Base-by-base conservation (phyloP, 1,284 basidiomycete genomes). In the Wallemia mellicola region DNA sequence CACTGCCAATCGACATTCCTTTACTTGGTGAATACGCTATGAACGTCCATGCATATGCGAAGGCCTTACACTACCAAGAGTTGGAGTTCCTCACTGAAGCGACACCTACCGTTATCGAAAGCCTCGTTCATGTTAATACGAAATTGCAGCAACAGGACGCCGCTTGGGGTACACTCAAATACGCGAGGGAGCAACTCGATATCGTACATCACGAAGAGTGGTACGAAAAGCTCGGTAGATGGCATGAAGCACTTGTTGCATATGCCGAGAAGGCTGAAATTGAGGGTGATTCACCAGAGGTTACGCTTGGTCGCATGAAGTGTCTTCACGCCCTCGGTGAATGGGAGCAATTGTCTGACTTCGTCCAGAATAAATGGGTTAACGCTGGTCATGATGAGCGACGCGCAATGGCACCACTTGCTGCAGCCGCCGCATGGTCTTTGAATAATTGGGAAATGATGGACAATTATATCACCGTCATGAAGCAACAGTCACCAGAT, bases 11-110 rank as follows among this genome's bases (percentile, higher is more conserved):
- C 64, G 88, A 95, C 65, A 83, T 92, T 63, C 80, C 86, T 59
- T 85, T 86, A 15, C 78, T 98, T 2, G 94, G 94, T 59, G 86
- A 92, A 68, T 88, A 92, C 67, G 86, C 94, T 0, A 80, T 86
- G 72, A 85, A 84, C 64, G 91, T 87, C 71, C 84, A 89, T 69
- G 91, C 91, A 0, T 95, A 92, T 66, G 94, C 94, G 15, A 98
- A 98, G 69, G 92, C 94, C 0, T 75, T 99, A 48, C 94, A 99
- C 70, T 98, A 98, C 76, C 98, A 98, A 70, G 94, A 99, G 67
- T 77, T 94, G 54, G 94, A 98, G 70, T 98, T 87, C 71, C 91
- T 96, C 67, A 80, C 82, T 1, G 91, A 94, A 65, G 81, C 82
- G 0, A 84, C 85, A 1, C 80, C 85, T 33, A 70, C 73, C 54